phyloP scores from a whole-genome alignment of 108 stramenopile genomes.

The Schizochytrium sp. region DNA sequence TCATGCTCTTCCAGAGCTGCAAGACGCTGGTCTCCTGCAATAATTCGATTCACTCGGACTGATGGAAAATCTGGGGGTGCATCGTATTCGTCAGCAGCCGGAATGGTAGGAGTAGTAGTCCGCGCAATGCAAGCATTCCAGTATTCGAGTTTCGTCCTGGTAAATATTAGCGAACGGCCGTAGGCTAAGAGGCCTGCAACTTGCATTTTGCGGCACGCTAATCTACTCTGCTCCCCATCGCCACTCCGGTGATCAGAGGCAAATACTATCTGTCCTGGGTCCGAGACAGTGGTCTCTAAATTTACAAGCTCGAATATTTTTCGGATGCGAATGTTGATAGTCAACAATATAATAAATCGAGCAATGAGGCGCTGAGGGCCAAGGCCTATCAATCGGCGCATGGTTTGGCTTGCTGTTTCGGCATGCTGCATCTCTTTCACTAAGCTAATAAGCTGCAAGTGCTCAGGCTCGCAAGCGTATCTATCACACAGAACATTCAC shows the following conservation, averaged over 20 bases:
- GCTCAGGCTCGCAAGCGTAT: slow-evolving; percentile 52
- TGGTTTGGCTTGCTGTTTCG: background rate
- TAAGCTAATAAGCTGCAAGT: background rate
- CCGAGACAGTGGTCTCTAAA: background rate
- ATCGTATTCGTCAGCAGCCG: slow-evolving; percentile 72
- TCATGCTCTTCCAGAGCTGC: background rate
- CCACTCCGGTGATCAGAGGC: background rate
- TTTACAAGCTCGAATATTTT: slow-evolving; percentile 12
- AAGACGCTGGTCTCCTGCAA: slow-evolving; percentile 61
- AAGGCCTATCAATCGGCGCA: slow-evolving; percentile 53
- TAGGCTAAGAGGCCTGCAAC: background rate
- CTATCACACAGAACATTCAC: slow-evolving; percentile 60
- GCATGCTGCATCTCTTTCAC: background rate
- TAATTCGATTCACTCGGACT: slow-evolving; percentile 67
- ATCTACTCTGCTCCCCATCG: background rate
- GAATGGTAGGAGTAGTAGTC: slow-evolving; percentile 69
- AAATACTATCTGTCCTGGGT: background rate
- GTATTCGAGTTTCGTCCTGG: slow-evolving; percentile 56
- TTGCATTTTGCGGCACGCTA: background rate
- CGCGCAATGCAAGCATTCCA: slow-evolving; percentile 62
- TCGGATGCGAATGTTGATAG: background rate
- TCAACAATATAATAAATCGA: background rate
- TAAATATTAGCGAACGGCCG: slow-evolving; percentile 34
- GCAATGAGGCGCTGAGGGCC: background rate
- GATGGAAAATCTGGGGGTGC: slow-evolving; percentile 64